Evolutionary conservation across 257 asterid species (phyloP), one percentile per base, ranked within the genome.

Genomic region (Nicotiana obtusifolia): DNA sequence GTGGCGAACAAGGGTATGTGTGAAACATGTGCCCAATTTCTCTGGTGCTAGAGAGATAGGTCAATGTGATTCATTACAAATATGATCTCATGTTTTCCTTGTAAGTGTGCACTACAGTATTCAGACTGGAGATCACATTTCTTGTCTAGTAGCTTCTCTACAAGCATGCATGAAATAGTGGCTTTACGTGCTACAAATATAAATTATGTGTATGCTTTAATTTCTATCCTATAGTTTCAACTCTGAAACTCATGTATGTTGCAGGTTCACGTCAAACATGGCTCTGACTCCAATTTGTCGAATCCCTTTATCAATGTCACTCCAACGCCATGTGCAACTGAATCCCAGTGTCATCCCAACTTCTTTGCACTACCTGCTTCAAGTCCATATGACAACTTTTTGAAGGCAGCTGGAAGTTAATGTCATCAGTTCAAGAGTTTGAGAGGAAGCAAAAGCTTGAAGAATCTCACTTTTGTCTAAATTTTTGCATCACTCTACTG

Each of bases 341-440:
- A 87, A 77, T 78, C 84, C 62, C 85, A 85, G 81, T 81, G 59
- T 16, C 84, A 85, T 37, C 82, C 82, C 1, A 83, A 86, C 85
- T 87, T 84, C 78, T 84, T 92, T 68, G 86, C 81, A 17, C 87
- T 91, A 83, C 97, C 97, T 54, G 87, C 90, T 76, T 77, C 93
- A 53, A 90, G 95, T 85, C 97, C 97, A 76, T 93, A 83, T 33
- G 97, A 93, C 86, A 93, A 90, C 88, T 90, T 93, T 86, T 84
- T 93, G 90, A 93, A 91, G 88, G 97, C 97, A 73, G 97, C 91
- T 64, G 95, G 97, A 28, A 83, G 93, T 84, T 91, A 85, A 90
- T 64, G 22, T 77, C 56, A 13, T 17, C 75, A 66, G 49, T 47
- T 44, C 24, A 44, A 71, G 35, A 71, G 78, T 13, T 44, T 71